Evolutionary conservation across 192 early-diverging fungal genomes (phyloP).

Genomic region (Backusella circina): DNA sequence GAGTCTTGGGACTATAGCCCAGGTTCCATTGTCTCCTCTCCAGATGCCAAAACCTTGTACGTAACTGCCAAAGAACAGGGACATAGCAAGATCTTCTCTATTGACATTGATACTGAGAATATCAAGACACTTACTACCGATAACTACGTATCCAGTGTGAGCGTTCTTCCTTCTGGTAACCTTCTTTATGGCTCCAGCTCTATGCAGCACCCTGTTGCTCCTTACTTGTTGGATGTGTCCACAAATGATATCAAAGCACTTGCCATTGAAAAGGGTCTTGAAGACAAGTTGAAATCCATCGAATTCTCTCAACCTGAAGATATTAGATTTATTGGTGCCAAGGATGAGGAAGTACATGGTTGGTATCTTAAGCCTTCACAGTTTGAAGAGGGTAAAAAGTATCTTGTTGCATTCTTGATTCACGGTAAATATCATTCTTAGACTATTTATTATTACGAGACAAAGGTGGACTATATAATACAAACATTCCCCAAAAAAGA

Average conservation of each 20-base stretch:
- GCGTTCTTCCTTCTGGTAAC: slow-evolving; percentile 36
- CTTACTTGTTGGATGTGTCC: slow-evolving; percentile 36
- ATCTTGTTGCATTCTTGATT: slow-evolving; percentile 74
- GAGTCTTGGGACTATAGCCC: slow-evolving; percentile 64
- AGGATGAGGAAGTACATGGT: slow-evolving; percentile 53
- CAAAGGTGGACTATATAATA: too few species aligned
- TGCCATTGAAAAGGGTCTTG: slow-evolving; percentile 23
- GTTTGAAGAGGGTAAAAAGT: slow-evolving; percentile 53
- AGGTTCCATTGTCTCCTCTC: slow-evolving; percentile 53
- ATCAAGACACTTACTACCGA: slow-evolving; percentile 45
- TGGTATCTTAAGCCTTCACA: slow-evolving; percentile 62
- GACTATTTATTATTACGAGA: too few species aligned
- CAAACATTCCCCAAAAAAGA: too few species aligned
- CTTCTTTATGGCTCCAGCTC: slow-evolving; percentile 45
- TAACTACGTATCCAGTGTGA: slow-evolving; percentile 45
- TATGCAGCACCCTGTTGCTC: slow-evolving; percentile 38
- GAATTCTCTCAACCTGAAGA: slow-evolving; percentile 55
- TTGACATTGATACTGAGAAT: slow-evolving; percentile 48
- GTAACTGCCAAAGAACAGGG: slow-evolving; percentile 67
- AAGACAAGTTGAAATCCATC: slow-evolving; percentile 42
- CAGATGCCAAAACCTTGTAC: slow-evolving; percentile 49
- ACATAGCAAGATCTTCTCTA: slow-evolving; percentile 58
- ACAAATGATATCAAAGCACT: slow-evolving; percentile 19
- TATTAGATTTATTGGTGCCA: slow-evolving; percentile 65
- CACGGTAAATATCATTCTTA: too few species aligned